Evolutionary conservation across 2,329 filamentous ascomycete genomes (phyloP), one percentile per base, ranked within the genome.

Genomic region (Xylariaceae sp.): DNA sequence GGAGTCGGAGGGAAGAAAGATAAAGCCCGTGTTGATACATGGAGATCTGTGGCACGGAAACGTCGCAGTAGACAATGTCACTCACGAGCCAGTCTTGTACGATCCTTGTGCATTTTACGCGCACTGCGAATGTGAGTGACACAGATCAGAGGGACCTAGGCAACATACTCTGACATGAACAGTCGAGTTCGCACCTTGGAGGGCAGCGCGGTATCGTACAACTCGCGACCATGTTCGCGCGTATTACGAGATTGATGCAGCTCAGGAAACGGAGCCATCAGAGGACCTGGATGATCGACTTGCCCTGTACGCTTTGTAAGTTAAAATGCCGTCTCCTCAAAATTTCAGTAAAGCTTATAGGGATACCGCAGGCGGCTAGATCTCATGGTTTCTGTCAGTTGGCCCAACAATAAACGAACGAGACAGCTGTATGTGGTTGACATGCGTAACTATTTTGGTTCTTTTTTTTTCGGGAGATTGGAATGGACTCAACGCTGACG

Each of bases 1-100:
- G 11, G 54, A 63, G 44, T 11, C 42, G 1, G 54, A 64, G 2
- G 65, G 63, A 2, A 43, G 60, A 1, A 38, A 15, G 1, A 38
- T 68, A 10, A 61, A 56, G 40, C 65, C 66, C 1, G 53, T 54
- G 17, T 54, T 72, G 40, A 66, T 71, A 14, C 69, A 72, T 49
- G 70, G 69, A 0, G 69, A 73, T 54, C 56, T 73, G 2, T 74
- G 69, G 71, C 66, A 74, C 42, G 65, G 60, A 1, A 75, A 75
- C 47, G 56, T 62, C 1, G 68, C 66, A 1, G 65, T 63, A 6
- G 61, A 66, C 30, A 45, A 49, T 1, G 46, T 60, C 7, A 71
- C 61, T 0, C 62, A 59, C 1, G 44, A 66, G 1, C 49, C 66
- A 9, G 47, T 64, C 18, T 57, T 73, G 7, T 73, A 70, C 45